Conservation (phyloP, 192 early-diverging fungal genomes). For the Entophlyctis luteolus region DNA sequence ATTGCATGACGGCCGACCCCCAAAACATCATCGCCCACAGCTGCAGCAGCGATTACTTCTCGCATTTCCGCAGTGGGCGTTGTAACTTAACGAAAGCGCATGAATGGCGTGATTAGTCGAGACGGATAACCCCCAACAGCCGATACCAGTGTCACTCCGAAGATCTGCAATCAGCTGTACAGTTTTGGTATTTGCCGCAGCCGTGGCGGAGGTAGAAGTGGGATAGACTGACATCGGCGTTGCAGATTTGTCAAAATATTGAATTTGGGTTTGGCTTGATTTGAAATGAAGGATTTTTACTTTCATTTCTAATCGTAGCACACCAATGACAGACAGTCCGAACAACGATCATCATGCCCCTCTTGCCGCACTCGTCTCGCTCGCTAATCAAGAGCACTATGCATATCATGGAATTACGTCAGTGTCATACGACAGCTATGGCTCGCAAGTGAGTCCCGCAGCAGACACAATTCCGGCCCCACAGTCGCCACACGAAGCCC, state of each 20-base stretch:
- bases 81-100: slow-evolving; percentile 46
- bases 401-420: too few species aligned
- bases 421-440: too few species aligned
- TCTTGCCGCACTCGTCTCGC: too few species aligned
- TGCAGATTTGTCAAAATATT: not conserved
- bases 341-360: too few species aligned
- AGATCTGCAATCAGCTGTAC: slow-evolving; percentile 7
- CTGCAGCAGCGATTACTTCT: slow-evolving; percentile 48
- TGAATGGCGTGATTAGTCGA: not conserved
- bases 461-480: too few species aligned
- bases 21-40: slow-evolving; percentile 66
- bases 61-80: slow-evolving; percentile 58
- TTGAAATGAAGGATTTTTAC: too few species aligned
- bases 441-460: too few species aligned
- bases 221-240: not conserved
- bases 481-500: too few species aligned
- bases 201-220: not conserved
- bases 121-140: not conserved
- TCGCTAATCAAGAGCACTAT: too few species aligned
- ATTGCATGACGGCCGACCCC: slow-evolving; percentile 5
- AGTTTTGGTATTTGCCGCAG: not conserved
- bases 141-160: slow-evolving; percentile 8
- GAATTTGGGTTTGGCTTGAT: not conserved
- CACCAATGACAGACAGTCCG: too few species aligned
- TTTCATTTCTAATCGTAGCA: too few species aligned